Conservation (phyloP, 108 stramenopile genomes). For the Discostella pseudostelligera region DNA sequence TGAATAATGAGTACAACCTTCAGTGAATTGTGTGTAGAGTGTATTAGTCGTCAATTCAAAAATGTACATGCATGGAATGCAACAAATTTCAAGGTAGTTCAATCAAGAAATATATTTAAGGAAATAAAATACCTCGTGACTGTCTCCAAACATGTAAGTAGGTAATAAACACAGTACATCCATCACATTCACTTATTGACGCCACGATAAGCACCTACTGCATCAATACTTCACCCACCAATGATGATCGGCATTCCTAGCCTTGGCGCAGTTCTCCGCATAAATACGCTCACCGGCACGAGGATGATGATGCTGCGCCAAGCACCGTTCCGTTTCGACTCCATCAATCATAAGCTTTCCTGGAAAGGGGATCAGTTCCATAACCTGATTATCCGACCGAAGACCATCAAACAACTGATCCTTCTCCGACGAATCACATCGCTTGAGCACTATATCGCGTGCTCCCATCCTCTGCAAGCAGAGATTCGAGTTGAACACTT, state of each 20-base stretch:
- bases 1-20: background rate
- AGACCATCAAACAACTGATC: constrained; percentile 15
- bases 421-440: constrained; percentile 5
- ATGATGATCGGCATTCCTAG: constrained; percentile 13
- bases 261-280: constrained; percentile 17
- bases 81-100: too few species aligned
- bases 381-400: constrained; percentile 7
- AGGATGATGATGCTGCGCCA: constrained; percentile 42
- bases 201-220: too few species aligned
- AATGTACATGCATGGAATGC: too few species aligned
- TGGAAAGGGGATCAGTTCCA: constrained; percentile 26
- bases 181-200: too few species aligned
- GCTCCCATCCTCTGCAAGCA: constrained; percentile 6
- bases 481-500: constrained; percentile 1
- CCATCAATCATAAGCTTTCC: background rate
- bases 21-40: too few species aligned
- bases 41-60: too few species aligned
- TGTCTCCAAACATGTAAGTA: too few species aligned
- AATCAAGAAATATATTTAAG: too few species aligned
- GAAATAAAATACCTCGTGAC: too few species aligned
- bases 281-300: constrained; percentile 26
- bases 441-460: constrained; percentile 1
- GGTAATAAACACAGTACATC: too few species aligned
- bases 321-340: constrained; percentile 9
- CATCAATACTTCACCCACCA: constrained; percentile 26